Conservation (phyloP, 345 rosid genomes). For the Salix caprea region DNA sequence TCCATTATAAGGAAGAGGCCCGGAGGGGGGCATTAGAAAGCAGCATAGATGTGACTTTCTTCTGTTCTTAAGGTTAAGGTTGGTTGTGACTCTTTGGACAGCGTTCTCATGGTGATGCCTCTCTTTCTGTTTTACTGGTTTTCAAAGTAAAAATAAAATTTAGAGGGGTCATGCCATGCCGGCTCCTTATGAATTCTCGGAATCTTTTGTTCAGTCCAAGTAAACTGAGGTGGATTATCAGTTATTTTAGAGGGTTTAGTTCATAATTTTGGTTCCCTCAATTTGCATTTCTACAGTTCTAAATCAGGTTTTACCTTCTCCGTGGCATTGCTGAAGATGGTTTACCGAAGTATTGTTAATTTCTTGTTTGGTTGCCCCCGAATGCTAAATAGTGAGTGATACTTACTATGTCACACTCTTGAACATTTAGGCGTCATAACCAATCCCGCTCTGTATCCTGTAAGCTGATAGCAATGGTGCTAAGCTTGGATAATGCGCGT, state of each 20-base stretch:
- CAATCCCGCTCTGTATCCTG: no score
- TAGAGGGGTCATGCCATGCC: conserved; percentile 17
- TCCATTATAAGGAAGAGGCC: conserved; percentile 1
- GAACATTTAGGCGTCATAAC: no score
- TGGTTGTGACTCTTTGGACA: conserved; percentile 3
- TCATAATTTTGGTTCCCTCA: background rate
- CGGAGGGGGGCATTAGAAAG: no score
- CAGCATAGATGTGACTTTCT: conserved; percentile 15
- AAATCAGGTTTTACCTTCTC: background rate
- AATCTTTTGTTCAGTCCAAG: conserved; percentile 4
- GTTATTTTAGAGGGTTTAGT: conserved; percentile 6
- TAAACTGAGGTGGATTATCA: conserved; percentile 5
- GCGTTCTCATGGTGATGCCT: conserved; percentile 16
- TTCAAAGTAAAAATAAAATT: conserved; percentile 34
- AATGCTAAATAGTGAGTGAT: no score
- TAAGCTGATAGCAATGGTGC: no score
- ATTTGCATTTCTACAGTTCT: background rate
- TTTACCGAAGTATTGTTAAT: background rate
- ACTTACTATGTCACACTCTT: no score
- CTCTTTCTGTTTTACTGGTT: conserved; percentile 15
- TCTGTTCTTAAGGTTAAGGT: conserved; percentile 10
- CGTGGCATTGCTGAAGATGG: background rate
- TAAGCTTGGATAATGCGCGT: no score
- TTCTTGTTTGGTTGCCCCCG: no score
- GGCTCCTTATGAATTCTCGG: background rate